A percentile compares a stretch with the other conserved stretches of the same genome.
Evolutionary conservation across 306 rosid genomes (phyloP).

Genomic region (Chamaecrista fasciculata): DNA sequence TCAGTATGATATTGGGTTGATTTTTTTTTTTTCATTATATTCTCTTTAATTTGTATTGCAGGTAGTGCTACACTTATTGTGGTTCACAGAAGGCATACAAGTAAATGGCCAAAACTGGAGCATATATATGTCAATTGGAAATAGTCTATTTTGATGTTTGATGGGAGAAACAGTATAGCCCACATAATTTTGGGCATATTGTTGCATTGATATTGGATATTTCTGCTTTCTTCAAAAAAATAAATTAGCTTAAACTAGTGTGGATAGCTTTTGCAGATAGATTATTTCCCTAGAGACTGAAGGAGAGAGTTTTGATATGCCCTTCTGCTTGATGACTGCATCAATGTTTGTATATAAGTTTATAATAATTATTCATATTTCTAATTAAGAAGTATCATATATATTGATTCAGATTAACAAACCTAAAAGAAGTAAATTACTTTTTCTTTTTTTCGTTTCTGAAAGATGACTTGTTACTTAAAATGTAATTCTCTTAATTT

Average conservation of each 20-base stretch:
- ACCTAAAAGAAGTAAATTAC: neutral
- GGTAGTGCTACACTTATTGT: conserved; percentile 2
- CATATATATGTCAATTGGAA: conserved; percentile 16
- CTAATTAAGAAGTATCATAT: neutral
- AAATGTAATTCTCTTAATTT: too few species aligned
- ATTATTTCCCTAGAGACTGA: neutral
- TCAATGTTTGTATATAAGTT: neutral
- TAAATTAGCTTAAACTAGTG: conserved; percentile 5
- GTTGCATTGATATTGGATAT: conserved; percentile 1
- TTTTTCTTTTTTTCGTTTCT: neutral
- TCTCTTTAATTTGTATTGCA: conserved; percentile 22
- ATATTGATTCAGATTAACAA: too few species aligned
- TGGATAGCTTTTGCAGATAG: neutral
- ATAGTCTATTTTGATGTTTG: conserved; percentile 16
- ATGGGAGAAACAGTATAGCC: conserved; percentile 12
- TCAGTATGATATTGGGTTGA: neutral
- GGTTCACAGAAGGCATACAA: neutral
- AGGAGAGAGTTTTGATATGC: neutral
- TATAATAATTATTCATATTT: neutral
- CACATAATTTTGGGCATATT: conserved; percentile 13
- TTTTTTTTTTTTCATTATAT: conserved; percentile 6
- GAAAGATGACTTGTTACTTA: too few species aligned
- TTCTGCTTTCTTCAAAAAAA: neutral
- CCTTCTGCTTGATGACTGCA: neutral
- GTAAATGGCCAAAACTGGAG: conserved; percentile 5